Percentiles rank a stretch among this genome's conserved stretches.
These are phyloP conservation scores for Aspergillus sp. DNA, from an alignment of 2,329 filamentous ascomycete genomes.

Conservation along the genomic window DNA sequence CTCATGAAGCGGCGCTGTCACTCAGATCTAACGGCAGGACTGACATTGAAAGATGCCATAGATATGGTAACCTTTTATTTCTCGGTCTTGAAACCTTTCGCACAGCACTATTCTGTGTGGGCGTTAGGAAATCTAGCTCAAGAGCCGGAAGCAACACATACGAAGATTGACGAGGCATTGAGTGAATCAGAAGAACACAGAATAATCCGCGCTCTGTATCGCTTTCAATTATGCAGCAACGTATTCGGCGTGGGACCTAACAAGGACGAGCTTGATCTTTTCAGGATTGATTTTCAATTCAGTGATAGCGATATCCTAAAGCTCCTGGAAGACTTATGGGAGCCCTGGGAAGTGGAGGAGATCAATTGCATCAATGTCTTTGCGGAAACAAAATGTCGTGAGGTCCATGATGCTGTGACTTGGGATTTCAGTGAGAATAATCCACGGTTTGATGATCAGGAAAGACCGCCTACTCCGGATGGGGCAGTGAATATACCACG, in stretches of 20 bases:
- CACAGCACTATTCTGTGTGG: conserved; percentile 10
- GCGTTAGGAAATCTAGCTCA: conserved; percentile 11
- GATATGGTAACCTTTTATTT: conserved; percentile 7
- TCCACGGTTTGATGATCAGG: conserved; percentile 7
- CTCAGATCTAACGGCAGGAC: no score
- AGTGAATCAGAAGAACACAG: conserved; percentile 13
- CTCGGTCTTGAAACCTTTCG: conserved; percentile 18
- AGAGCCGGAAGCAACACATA: background rate
- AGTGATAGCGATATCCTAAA: no score
- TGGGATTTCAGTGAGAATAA: conserved; percentile 15
- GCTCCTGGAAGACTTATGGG: background rate
- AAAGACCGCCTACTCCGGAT: no score
- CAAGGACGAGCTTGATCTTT: no score
- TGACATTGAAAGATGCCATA: no score
- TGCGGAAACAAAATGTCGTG: background rate
- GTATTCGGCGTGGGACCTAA: no score
- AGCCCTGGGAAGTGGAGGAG: conserved; percentile 19
- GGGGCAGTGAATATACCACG: no score
- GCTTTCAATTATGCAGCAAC: conserved; percentile 15
- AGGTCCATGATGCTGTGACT: background rate
- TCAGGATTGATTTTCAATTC: no score
- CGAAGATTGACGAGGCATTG: background rate
- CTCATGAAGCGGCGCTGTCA: no score
- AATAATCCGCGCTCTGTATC: conserved; percentile 16
- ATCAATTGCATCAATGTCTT: conserved; percentile 9